Evolutionary conservation across 371 early-diverging fungal genomes (phyloP).

Genomic region (Mucor irregularis): DNA sequence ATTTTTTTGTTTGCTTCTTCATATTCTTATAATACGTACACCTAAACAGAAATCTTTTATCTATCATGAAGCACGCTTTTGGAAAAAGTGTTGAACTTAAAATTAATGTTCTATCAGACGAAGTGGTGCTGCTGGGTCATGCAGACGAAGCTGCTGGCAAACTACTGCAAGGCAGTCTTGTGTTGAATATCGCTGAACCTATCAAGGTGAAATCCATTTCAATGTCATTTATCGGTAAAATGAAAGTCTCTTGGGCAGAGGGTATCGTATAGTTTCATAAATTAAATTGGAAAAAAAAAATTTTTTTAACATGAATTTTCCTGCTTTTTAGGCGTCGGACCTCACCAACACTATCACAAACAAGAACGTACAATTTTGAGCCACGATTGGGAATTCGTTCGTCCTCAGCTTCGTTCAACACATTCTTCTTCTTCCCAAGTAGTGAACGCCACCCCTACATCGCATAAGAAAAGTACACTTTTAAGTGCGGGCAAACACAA

Average conservation of each 20-base stretch:
- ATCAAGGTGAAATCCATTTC: conserved; percentile 26
- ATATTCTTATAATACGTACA: neutral
- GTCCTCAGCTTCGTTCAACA: neutral
- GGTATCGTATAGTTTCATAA: no score
- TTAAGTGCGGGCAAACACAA: conserved; percentile 23
- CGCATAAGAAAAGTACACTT: conserved; percentile 14
- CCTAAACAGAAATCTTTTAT: neutral
- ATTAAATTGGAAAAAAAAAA: neutral
- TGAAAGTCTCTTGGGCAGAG: conserved; percentile 38
- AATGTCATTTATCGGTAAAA: conserved; percentile 30
- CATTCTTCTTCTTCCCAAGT: neutral
- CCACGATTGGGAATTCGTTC: conserved; percentile 27
- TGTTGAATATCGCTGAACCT: conserved; percentile 19
- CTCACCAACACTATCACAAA: conserved; percentile 32
- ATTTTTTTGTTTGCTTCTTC: neutral
- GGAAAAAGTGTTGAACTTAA: conserved; percentile 25
- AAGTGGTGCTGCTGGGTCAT: conserved; percentile 23
- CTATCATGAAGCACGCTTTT: conserved; percentile 25
- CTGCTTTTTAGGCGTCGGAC: conserved; percentile 21
- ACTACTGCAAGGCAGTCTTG: conserved; percentile 21
- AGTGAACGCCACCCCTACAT: neutral
- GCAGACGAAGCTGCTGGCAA: conserved; percentile 30
- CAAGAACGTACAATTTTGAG: conserved; percentile 26
- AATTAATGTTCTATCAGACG: conserved; percentile 21
- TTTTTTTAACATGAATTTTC: neutral